Percentiles rank a stretch among this genome's conserved stretches.
These are phyloP conservation scores for Rhododendron simsii DNA, from an alignment of 148 eudicot species.

Conservation along the genomic window DNA sequence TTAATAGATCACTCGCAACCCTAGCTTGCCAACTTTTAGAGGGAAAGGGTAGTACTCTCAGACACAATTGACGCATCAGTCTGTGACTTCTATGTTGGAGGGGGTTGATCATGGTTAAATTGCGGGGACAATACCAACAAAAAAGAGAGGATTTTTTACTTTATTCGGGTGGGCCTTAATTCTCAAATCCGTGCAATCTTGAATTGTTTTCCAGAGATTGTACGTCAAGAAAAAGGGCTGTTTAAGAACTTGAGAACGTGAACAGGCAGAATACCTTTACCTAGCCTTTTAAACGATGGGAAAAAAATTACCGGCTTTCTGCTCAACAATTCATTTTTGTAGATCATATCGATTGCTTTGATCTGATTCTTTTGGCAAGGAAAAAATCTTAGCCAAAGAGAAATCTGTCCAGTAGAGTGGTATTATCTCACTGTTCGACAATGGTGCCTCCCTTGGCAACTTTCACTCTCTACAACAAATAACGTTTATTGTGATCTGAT, in stretches of 20 bases:
- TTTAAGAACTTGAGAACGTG: neutral
- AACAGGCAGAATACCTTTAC: neutral
- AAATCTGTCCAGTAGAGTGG: neutral
- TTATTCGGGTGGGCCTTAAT: neutral
- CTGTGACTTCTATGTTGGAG: neutral
- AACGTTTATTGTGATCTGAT: neutral
- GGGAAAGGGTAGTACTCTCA: neutral
- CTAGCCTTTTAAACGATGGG: neutral
- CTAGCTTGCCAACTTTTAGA: neutral
- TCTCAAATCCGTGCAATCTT: neutral
- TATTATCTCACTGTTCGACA: neutral
- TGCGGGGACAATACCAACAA: no score
- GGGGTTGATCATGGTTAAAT: neutral
- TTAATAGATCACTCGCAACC: neutral
- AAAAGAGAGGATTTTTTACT: neutral
- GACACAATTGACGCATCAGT: neutral
- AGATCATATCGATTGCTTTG: neutral
- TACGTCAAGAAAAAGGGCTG: neutral
- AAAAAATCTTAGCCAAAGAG: neutral
- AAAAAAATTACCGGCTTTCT: neutral
- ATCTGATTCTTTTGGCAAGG: neutral
- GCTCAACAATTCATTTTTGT: neutral
- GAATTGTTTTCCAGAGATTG: neutral
- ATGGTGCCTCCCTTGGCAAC: neutral
- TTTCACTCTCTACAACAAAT: no score